Conservation (phyloP, 257 asterid species). For the Solanum pennellii region DNA sequence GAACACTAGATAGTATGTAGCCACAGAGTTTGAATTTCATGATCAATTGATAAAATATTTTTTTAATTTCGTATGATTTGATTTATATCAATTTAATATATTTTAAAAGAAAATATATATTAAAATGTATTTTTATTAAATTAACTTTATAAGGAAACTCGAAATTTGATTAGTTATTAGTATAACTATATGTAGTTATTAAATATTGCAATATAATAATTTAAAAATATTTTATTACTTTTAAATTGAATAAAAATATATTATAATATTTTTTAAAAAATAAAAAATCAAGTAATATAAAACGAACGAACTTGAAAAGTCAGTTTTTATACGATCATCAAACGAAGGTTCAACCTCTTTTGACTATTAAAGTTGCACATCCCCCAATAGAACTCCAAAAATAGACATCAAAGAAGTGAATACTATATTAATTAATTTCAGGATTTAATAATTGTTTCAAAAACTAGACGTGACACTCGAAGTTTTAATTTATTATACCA, state of each 20-base stretch:
- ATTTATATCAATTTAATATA: no score
- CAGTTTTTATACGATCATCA: background rate
- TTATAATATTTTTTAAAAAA: no score
- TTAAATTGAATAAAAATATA: no score
- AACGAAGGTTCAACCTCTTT: background rate
- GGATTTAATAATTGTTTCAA: background rate
- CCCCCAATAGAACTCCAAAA: background rate
- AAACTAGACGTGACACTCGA: background rate
- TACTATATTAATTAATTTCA: background rate
- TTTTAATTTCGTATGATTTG: no score
- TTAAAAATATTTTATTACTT: rapidly evolving
- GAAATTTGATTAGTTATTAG: no score
- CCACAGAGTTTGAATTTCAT: background rate
- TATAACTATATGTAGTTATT: background rate
- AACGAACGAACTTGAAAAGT: no score
- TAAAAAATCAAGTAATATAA: rapidly evolving
- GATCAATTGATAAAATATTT: background rate
- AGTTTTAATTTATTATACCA: background rate
- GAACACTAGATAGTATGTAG: background rate
- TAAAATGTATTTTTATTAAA: no score
- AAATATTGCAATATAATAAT: no score
- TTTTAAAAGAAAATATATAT: no score
- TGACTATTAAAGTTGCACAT: background rate
- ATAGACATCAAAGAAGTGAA: background rate
- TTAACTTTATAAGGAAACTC: background rate